Base-by-base conservation (phyloP, 108 stramenopile genomes). In the Pseudonitzschia multiseries region DNA sequence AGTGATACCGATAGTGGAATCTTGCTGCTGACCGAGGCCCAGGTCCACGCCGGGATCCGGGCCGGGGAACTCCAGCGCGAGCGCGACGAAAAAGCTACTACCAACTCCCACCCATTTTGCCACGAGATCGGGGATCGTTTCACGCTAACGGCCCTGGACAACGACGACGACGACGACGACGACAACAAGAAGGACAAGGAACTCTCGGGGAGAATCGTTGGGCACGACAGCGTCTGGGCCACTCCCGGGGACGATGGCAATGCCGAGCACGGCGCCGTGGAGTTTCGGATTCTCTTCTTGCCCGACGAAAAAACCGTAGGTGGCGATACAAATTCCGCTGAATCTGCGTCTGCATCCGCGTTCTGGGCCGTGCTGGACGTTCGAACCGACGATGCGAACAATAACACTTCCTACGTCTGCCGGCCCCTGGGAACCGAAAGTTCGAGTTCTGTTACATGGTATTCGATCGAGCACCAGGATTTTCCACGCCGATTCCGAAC, bases 1-100 rank as follows among this genome's bases (percentile, higher is more conserved):
- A n/a, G n/a, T 18, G 46, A 48, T 8, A 5, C 46, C 14, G 46
- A 14, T 8, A 5, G 1, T 2, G 46, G 18, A 48, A 36, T 40
- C 26, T 68, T 94, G 63, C 42, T 92, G 31, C 78, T 94, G 57
- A 94, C 93, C 8, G 89, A 94, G 71, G 88, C 83, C 14, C 93
- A 94, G 75, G 91, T 88, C 0, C 50, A 74, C 29, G 93, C 93
- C n/a, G 93, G 93, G 42, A 59, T 88, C 14, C 85, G 88, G 69
- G 91, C 93, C 24, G 89, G 81, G 13, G 73, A 80, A 36, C 68
- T 88, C 31, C 74, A 83, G 60, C 71, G 64, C 27, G 76, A 68
- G 36, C 26, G 40, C 12, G 18, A n/a, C n/a, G n/a, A n/a, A n/a
- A n/a, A n/a, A n/a, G n/a, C n/a, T n/a, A n/a, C n/a, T n/a, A n/a